These are phyloP conservation scores for Clarireedia homoeocarpa DNA, from an alignment of 2,329 filamentous ascomycete genomes.

Conservation along the genomic window DNA sequence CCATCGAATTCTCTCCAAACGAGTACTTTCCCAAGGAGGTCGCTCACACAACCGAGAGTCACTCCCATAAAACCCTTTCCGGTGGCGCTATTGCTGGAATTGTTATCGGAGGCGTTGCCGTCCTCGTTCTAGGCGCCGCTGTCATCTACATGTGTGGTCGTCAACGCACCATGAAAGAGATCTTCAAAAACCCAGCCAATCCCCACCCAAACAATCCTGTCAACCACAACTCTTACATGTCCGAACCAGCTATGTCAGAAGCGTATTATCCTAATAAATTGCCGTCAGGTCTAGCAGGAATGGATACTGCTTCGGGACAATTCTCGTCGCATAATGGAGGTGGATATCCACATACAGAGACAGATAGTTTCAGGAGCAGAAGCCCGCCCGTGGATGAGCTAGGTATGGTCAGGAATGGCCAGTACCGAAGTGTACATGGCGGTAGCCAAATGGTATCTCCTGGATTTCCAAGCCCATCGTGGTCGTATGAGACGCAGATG, in stretches of 20 bases:
- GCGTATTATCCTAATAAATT: conserved; percentile 20
- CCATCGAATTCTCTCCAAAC: conserved; percentile 47
- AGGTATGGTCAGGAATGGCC: conserved; percentile 8
- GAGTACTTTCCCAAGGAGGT: conserved; percentile 46
- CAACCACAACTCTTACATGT: conserved; percentile 18
- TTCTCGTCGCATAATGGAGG: conserved; percentile 1
- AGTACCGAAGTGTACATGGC: conserved; percentile 5
- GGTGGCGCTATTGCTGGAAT: conserved; percentile 53
- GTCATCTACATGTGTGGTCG: conserved; percentile 40
- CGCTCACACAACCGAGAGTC: not conserved
- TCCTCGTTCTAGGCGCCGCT: conserved; percentile 37
- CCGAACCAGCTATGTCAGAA: conserved; percentile 15
- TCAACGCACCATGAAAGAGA: conserved; percentile 12
- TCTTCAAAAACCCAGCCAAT: conserved; percentile 2
- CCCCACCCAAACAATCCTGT: not conserved
- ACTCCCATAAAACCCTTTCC: conserved; percentile 24
- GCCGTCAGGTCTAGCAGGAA: not conserved
- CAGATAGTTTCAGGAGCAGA: conserved; percentile 6
- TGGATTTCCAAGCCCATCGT: conserved; percentile 2
- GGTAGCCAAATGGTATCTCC: conserved; percentile 3
- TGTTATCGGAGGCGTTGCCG: conserved; percentile 36
- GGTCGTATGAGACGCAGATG: not conserved
- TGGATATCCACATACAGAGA: conserved; percentile 1
- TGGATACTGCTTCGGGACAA: conserved; percentile 1
- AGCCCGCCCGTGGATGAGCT: conserved; percentile 5